Evolutionary conservation across 202 grass and related monocot genomes (phyloP), one percentile per base, ranked within the genome.

Genomic region (Digitaria exilis): DNA sequence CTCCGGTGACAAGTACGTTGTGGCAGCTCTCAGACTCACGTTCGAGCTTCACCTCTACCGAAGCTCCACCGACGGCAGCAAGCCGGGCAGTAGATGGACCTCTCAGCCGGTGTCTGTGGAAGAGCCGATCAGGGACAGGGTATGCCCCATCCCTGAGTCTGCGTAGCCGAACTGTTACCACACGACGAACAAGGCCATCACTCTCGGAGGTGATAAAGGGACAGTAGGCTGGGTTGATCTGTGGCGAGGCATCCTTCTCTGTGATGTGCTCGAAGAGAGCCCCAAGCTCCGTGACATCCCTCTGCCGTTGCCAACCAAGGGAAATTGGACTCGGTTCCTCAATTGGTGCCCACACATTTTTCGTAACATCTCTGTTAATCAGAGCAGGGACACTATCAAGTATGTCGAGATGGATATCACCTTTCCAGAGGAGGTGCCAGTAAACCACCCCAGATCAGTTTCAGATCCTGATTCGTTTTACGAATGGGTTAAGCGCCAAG

Each of bases 241-340:
- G 3, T 48, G 45, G 45, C 43, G 45, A 16, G 45, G 45, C 45
- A 48, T 48, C 45, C 45, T 48, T 13, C 45, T 48, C 45, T 48
- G 45, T 13, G 45, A 48, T 13, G 13, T 48, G 45, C 45, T 48
- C 45, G 54, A n/a, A 1, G 41, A 32, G 1, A 7, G 2, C 1
- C 39, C 26, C 57, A 48, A 48, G 75, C 75, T 78, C 75, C 58
- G 54, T 0, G 68, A 82, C 21, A 45, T 82, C 19, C 68, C 80
- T 2, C 55, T 82, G 19, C 80, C 80, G 0, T 1, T 7, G 54
- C 80, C 80, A 0, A 7, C 68, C 13, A 35, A 6, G 26, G 28
- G 54, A 16, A 72, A 72, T 12, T 24, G 55, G 67, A 16, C 12
- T 0, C 0, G 0, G 0, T 50, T 49, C 42, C 54, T 18, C 55